phyloP scores from a whole-genome alignment of 129 eudicot species.

The Artemisia argyi region DNA sequence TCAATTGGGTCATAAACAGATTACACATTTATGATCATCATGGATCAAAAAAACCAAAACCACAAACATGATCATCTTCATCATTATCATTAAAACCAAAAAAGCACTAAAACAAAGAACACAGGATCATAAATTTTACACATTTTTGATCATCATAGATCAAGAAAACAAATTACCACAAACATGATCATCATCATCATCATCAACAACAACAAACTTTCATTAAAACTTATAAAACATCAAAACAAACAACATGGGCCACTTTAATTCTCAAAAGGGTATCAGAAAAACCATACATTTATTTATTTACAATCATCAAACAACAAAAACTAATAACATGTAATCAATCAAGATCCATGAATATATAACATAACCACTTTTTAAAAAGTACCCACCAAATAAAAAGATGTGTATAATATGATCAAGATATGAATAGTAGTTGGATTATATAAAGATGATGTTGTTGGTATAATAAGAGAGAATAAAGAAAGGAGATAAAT shows the following conservation, averaged over 20 bases:
- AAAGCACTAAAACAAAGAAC: no score
- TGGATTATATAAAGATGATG: constrained; percentile 19
- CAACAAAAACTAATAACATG: constrained; percentile 47
- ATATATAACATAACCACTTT: constrained; percentile 33
- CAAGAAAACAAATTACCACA: no score
- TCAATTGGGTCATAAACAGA: constrained; percentile 16
- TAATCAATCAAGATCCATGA: constrained; percentile 48
- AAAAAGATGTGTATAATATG: constrained; percentile 36
- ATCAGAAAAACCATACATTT: constrained; percentile 42
- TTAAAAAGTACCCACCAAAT: constrained; percentile 25
- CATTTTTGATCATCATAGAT: no score
- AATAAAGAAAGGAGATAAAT: constrained; percentile 31
- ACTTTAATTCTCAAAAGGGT: constrained; percentile 25
- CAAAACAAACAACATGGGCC: constrained; percentile 12
- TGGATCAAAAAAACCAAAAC: constrained; percentile 42
- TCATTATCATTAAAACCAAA: no score
- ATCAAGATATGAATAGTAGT: constrained; percentile 21
- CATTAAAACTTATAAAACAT: no score
- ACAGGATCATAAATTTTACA: no score
- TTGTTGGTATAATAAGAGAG: constrained; percentile 6
- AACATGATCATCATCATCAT: no score
- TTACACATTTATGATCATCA: constrained; percentile 54
- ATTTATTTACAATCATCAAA: constrained; percentile 46
- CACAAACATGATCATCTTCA: constrained; percentile 39
- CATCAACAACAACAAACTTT: no score